Base-by-base conservation (phyloP, 2,329 filamentous ascomycete genomes). In the Stagonosporopsis rhizophila region DNA sequence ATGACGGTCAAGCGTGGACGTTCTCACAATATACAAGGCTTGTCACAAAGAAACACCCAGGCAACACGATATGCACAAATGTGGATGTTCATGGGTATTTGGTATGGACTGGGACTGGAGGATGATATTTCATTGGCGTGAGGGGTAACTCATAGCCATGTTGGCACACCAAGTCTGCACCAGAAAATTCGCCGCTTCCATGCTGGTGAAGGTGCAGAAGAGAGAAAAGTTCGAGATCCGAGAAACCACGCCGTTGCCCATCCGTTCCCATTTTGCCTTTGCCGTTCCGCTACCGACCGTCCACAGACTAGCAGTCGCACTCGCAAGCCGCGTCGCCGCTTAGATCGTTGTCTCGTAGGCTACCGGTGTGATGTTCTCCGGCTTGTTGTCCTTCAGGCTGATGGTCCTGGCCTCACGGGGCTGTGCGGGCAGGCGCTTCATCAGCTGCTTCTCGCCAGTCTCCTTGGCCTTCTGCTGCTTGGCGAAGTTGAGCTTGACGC, bases 281-380 rank as follows among this genome's bases (percentile, higher is more conserved):
- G 70, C 65, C 65, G 55, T 32, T 32, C 30, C 30, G 15, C 30
- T 32, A 32, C 30, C 30, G 30, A 32, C 30, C 30, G 30, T 32
- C 30, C 30, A 32, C 30, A 32, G 30, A 32, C 30, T 32, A 32
- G 30, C 30, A 32, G 30, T 32, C 30, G 30, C 30, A 32, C 30
- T 32, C 30, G 30, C 66, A 58, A 64, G 55, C 59, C 65, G 59
- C 48, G 47, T 64, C 64, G 65, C 68, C 67, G 68, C 77, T 87
- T 95, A 99, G 82, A 99, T 98, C 78, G 91, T 94, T 75, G 95
- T 99, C 87, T 98, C 95, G 88, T 98, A 99, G 76, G 95, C 83
- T 73, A 98, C 86, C 72, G 94, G 92, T 64, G 88, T 87, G 75
- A 98, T 87, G 73, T 90, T 97, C 88, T 97, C 92, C 66, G 93